These are phyloP conservation scores for Ruellia speciosa DNA, from an alignment of 305 asterid species.

Conservation along the genomic window DNA sequence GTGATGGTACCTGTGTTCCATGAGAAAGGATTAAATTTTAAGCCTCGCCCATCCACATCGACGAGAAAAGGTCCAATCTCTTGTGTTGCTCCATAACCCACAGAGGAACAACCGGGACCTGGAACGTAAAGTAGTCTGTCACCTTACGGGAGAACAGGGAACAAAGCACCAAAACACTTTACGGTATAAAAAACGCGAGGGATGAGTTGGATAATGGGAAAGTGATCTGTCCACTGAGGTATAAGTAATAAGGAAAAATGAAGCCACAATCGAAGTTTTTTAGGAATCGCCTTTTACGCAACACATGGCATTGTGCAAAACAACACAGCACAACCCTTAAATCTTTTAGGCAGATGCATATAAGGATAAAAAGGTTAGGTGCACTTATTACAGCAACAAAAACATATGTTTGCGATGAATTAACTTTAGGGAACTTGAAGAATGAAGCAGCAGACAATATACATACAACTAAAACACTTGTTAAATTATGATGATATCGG, in stretches of 20 bases:
- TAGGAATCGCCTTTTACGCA: not conserved
- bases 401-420: too few species aligned
- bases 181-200: conserved; percentile 6
- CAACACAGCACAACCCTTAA: not conserved
- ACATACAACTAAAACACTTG: too few species aligned
- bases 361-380: conserved; percentile 6
- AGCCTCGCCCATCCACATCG: conserved; percentile 42
- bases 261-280: conserved; percentile 8
- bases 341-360: not conserved
- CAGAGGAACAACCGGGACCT: conserved; percentile 98
- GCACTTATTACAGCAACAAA: not conserved
- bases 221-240: conserved; percentile 19
- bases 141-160: conserved; percentile 32
- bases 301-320: conserved; percentile 4
- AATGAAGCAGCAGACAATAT: too few species aligned
- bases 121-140: conserved; percentile 32
- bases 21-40: conserved; percentile 43
- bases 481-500: conserved; percentile 9
- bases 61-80: conserved; percentile 87
- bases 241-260: not conserved
- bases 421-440: too few species aligned
- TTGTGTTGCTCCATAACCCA: conserved; percentile 95
- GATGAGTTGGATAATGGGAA: conserved; percentile 23
- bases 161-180: conserved; percentile 18
- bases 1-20: conserved; percentile 56